Evolutionary conservation across 176 grass and related monocot genomes (phyloP).

Genomic region (Saccharum spontaneum): DNA sequence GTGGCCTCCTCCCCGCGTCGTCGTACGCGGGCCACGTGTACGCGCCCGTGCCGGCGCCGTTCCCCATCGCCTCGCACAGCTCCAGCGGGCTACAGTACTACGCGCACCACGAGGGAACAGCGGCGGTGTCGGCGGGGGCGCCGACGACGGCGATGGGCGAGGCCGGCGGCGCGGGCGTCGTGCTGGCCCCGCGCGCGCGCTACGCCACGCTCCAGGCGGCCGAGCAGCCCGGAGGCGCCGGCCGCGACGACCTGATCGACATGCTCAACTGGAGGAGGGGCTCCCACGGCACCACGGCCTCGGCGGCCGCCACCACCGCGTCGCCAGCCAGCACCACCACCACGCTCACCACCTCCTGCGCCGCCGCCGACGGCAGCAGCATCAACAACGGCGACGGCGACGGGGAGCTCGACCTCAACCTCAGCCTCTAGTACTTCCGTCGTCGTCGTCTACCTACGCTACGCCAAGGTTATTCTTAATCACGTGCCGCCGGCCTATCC

Average conservation of each 20-base stretch:
- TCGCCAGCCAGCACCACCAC: conserved; percentile 42
- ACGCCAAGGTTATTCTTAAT: not conserved
- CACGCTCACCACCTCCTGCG: conserved; percentile 13
- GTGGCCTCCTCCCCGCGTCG: not conserved
- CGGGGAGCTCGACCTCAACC: conserved; percentile 60
- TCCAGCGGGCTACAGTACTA: conserved; percentile 38
- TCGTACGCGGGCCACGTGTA: conserved; percentile 13
- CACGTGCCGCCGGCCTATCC: not conserved
- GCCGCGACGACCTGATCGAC: conserved; percentile 71
- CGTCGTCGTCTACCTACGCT: not conserved
- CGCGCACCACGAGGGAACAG: conserved; percentile 3
- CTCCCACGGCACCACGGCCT: conserved; percentile 40
- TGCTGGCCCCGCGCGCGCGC: conserved; percentile 42
- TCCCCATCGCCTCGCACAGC: conserved; percentile 52
- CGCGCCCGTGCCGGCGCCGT: conserved; percentile 27
- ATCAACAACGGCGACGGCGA: not conserved
- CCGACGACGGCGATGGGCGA: not conserved
- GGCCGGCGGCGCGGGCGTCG: not conserved
- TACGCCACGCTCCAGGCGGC: conserved; percentile 49
- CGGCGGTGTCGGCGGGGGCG: too few relatives aligned
- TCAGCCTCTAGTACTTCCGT: conserved; percentile 49
- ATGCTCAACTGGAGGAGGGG: conserved; percentile 92
- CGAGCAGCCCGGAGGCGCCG: conserved; percentile 36
- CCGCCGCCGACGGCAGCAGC: not conserved
- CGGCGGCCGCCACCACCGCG: conserved; percentile 10